phyloP scores from a whole-genome alignment of 1,284 basidiomycete species.

The Trichosporon faecale region DNA sequence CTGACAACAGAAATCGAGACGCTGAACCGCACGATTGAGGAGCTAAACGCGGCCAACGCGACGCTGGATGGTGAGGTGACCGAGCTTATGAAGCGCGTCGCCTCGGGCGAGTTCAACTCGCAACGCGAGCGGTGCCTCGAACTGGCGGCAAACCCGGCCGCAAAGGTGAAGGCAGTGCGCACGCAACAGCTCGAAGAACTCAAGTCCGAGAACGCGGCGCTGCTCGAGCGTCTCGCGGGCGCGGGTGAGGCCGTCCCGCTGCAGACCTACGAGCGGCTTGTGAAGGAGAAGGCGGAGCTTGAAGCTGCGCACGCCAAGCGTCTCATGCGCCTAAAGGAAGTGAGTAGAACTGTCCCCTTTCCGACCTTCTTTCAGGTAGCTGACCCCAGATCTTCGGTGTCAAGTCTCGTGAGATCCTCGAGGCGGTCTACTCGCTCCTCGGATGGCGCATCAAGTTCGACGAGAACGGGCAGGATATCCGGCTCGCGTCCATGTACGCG shows the following conservation, averaged over 20 bases:
- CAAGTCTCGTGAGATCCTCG: conserved; percentile 58
- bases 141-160: conserved; percentile 54
- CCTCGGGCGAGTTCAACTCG: conserved; percentile 57
- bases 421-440: conserved; percentile 57
- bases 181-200: conserved; percentile 54
- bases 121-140: conserved; percentile 53
- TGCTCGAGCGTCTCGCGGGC: conserved; percentile 46
- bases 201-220: conserved; percentile 54
- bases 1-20: conserved; percentile 17
- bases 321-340: conserved; percentile 55
- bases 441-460: conserved; percentile 59
- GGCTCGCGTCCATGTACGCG: conserved; percentile 58
- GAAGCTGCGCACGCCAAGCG: conserved; percentile 55
- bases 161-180: conserved; percentile 54
- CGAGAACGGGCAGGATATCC: conserved; percentile 56
- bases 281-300: conserved; percentile 52
- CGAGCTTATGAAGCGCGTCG: conserved; percentile 53
- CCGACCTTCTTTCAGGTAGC: neutral
- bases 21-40: conserved; percentile 31
- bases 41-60: conserved; percentile 52
- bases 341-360: conserved; percentile 25
- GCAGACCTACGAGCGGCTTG: conserved; percentile 52
- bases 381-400: conserved; percentile 50
- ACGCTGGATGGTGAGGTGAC: conserved; percentile 54
- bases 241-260: conserved; percentile 45